Conservation (phyloP, 441 rosid species). For the Syzygium syzygioides region DNA sequence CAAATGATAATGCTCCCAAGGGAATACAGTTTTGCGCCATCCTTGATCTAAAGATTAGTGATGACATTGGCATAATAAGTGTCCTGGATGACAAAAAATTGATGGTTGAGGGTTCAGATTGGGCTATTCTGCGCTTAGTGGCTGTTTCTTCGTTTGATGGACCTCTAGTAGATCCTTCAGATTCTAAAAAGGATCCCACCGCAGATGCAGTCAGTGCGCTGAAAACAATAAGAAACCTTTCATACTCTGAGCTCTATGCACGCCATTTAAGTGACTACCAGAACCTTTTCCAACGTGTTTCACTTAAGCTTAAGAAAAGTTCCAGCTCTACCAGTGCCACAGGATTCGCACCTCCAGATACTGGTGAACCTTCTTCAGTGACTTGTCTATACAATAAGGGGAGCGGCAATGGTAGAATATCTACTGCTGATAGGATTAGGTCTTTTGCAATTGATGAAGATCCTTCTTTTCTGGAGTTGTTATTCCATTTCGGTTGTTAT, state of each 20-base stretch:
- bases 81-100: constrained; percentile 11
- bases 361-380: not conserved
- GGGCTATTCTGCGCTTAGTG: constrained; percentile 11
- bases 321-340: not conserved
- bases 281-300: constrained; percentile 12
- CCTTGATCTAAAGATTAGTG: constrained; percentile 12
- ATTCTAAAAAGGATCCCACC: constrained; percentile 14
- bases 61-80: not conserved
- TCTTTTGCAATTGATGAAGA: constrained; percentile 19
- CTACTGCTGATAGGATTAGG: constrained; percentile 12
- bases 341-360: not conserved
- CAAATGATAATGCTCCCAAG: not conserved
- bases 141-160: constrained; percentile 18
- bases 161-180: constrained; percentile 9
- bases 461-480: constrained; percentile 16
- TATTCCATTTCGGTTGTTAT: constrained; percentile 16
- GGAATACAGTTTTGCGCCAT: constrained; percentile 12
- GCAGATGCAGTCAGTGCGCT: not conserved
- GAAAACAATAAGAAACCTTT: constrained; percentile 2
- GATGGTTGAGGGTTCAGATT: constrained; percentile 16
- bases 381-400: not conserved
- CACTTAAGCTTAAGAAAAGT: constrained; percentile 10
- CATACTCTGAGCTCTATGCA: constrained; percentile 15
- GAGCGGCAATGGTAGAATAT: not conserved
- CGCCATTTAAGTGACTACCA: constrained; percentile 17